Evolutionary conservation across 2,329 filamentous ascomycete species (phyloP), one percentile per base, ranked within the genome.

Genomic region (Diaporthe australafricana): DNA sequence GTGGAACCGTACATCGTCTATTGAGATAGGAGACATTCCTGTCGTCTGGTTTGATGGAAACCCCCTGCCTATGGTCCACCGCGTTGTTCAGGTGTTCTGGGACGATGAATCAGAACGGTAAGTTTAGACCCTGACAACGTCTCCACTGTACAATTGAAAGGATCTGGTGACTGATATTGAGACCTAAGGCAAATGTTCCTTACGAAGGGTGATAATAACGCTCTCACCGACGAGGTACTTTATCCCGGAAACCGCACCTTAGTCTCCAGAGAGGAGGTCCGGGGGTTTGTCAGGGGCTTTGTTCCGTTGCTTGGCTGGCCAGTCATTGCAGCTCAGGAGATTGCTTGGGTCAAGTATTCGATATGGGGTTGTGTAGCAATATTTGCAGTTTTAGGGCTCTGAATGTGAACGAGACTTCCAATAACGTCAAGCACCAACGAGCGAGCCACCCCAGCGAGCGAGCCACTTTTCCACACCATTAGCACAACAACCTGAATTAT

Each of bases 11-110:
- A 35, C 45, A 25, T 35, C 50, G 0, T 45, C 56, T 2, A 68
- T 78, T 40, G 42, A 72, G 7, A 71, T 75, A 17, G 77, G 77
- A 2, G 77, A 78, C n/a, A 77, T 78, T 27, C 77, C 77, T 2
- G 75, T 78, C n/a, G 68, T 78, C 22, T 78, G 77, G 77, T 78
- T 78, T 53, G 16, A 52, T 5, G 72, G 70, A 11, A 38, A 35
- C 5, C 71, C 75, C 8, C 53, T 77, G 53, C 77, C 77, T 27
- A 78, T 77, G 77, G 77, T 78, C 14, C 77, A 78, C 65, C 70
- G 77, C 32, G 75, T 74, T 16, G 71, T 77, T 20, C 60, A 75
- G 66, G 69, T 75, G 45, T 30, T 74, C 42, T 62, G 53, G 66
- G 67, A 57, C 8, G 30, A 38, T 3, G 20, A 22, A 1, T 35